A percentile compares a stretch with the other conserved stretches of the same genome.
Conservation (phyloP, 1,284 basidiomycete species). For the Apiotrichum akiyoshidainum region DNA sequence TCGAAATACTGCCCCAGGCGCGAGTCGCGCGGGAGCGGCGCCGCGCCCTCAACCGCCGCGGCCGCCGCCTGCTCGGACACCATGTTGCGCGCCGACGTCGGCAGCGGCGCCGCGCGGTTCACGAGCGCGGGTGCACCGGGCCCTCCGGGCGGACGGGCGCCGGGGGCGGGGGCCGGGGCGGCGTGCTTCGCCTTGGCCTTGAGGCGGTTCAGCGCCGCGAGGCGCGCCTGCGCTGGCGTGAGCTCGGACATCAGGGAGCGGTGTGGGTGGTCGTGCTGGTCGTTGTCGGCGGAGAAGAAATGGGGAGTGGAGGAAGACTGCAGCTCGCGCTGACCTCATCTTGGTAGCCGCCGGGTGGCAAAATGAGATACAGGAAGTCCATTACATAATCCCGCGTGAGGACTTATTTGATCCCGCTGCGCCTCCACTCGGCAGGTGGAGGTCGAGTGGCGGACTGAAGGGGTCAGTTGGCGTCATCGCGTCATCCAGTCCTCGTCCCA, state of each 20-base stretch:
- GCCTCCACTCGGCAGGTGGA: too few relatives aligned
- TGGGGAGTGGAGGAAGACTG: not conserved
- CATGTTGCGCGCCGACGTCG: conserved; percentile 42
- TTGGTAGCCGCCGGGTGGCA: too few relatives aligned
- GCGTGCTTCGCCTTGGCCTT: conserved; percentile 45
- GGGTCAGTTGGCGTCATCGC: too few relatives aligned
- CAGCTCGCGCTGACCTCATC: not conserved
- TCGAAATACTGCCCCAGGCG: conserved; percentile 72
- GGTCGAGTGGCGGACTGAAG: too few relatives aligned
- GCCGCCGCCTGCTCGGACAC: conserved; percentile 31
- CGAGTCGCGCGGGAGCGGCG: conserved; percentile 44
- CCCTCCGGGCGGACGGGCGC: conserved; percentile 1
- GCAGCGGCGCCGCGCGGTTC: conserved; percentile 31
- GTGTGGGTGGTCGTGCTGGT: not conserved
- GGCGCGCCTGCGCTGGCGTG: conserved; percentile 41
- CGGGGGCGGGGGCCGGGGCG: conserved; percentile 10
- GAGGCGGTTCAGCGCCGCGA: conserved; percentile 49
- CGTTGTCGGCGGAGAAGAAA: not conserved
- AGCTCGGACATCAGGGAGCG: conserved; percentile 19
- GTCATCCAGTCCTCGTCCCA: too few relatives aligned
- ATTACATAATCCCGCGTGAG: too few relatives aligned
- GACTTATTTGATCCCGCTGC: too few relatives aligned
- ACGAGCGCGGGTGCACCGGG: conserved; percentile 22
- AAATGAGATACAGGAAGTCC: too few relatives aligned
- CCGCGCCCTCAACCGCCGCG: conserved; percentile 14